Base-by-base conservation (phyloP, 2,329 filamentous ascomycete genomes). In the Arthrobotrys iridis region DNA sequence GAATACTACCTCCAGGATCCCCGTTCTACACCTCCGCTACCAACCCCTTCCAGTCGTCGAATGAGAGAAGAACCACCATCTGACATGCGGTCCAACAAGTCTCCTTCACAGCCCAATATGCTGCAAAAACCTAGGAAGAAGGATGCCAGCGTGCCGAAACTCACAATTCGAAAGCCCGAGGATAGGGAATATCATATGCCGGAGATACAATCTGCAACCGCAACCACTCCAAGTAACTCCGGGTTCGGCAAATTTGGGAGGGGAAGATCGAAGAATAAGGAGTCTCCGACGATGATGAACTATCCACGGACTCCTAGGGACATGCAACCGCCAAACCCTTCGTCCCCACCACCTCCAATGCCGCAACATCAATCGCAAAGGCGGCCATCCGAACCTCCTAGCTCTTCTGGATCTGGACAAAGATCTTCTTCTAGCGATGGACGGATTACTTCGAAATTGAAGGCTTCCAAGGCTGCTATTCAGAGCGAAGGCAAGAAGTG, bases 1-100 rank as follows among this genome's bases (percentile, higher is more conserved):
- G 63, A 76, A 37, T 70, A 76, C 55, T 70, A 76, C 40, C 63
- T 76, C 59, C 59, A 68, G 13, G 64, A 76, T n/a, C 55, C 48
- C 20, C 46, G 64, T 10, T 33, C 50, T 15, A 67, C 65, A 20
- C 72, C 65, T 70, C 72, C 65, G 57, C 46, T 64, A 18, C 71
- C 70, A n/a, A 33, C 58, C 2, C 46, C 64, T 28, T 26, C 58
- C 35, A 63, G 43, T 24, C 62, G 62, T 37, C 62, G 52, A 50
- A 20, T 46, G 18, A 50, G 55, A 33, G 62, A 68, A 64, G 26
- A 33, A 40, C 41, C 28, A n/a, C 40, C n/a, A 20, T 60, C 57
- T 24, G 46, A 75, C n/a, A 59, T 50, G 57, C 57, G 57, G 26
- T 52, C 57, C 20, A 50, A 62, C 10, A 55, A 48, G 24, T 59